Base-by-base conservation (phyloP, 2,329 filamentous ascomycete genomes). In the Fusarium heterosporum region DNA sequence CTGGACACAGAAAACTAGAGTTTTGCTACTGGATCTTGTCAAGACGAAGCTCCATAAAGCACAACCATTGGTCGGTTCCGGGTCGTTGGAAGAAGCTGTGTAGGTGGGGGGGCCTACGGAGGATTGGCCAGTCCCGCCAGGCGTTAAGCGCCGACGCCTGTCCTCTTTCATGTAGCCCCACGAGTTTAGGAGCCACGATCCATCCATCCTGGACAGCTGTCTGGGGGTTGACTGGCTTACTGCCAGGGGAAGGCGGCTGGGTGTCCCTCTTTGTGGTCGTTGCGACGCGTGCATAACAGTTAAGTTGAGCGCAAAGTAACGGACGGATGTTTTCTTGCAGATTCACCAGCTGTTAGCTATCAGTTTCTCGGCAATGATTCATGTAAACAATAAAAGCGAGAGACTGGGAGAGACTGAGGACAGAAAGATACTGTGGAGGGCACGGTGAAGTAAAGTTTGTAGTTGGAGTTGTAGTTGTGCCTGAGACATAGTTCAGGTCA, bases 111-210 rank as follows among this genome's bases (percentile, higher is more conserved):
- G 76, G 60, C 49, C 47, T 66, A 41, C 48, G 48, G 64, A 68
- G 65, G 65, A 66, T 59, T 67, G 59, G 34, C 54, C 65, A 65
- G 63, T 68, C 71, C 79, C 75, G 75, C 66, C 76, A 70, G 75
- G 74, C 75, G 74, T 78, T 87, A 87, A 87, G 85, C 85, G 85
- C 85, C 83, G 81, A 82, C 77, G 80, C 80, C 81, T 84, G 82
- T 82, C 80, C 75, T 72, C 74, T 78, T 78, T 76, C 77, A 80
- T 84, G 83, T 83, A 83, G 80, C 78, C 79, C 79, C 75, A 76
- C 75, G 75, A 61, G 72, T 73, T 76, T 70, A 62, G 68, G 64
- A 51, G 52, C 62, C 58, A 70, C 60, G 62, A 62, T 59, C 58
- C 55, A 55, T 70, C 70, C 71, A 71, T 70, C 71, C 71, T 71